Conservation (phyloP, 2,329 filamentous ascomycete species). For the Penicillium sp. region DNA sequence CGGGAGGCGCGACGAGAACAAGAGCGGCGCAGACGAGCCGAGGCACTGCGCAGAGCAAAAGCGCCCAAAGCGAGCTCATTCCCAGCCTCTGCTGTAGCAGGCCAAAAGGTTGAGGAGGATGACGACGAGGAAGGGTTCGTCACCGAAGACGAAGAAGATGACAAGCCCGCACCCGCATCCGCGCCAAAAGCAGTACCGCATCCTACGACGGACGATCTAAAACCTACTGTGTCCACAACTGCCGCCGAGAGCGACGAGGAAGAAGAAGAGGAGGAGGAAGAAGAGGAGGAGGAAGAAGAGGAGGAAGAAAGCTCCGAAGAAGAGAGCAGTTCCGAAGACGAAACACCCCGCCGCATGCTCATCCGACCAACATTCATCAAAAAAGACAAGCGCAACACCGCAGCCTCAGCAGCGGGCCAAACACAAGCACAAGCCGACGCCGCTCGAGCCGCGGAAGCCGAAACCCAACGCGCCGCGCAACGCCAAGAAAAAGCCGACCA, state of each 20-base stretch:
- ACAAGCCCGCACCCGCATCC: constrained; percentile 19
- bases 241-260: constrained; percentile 41
- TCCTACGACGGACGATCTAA: constrained; percentile 15
- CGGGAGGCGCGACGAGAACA: constrained; percentile 61
- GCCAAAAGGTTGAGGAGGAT: constrained; percentile 38
- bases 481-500: constrained; percentile 72
- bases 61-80: constrained; percentile 45
- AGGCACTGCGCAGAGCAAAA: constrained; percentile 41
- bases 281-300: constrained; percentile 61
- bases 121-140: constrained; percentile 61
- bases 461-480: constrained; percentile 47
- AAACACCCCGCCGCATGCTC: constrained; percentile 56
- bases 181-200: constrained; percentile 17
- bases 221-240: constrained; percentile 19
- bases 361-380: constrained; percentile 68
- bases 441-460: constrained; percentile 45
- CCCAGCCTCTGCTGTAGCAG: constrained; percentile 31
- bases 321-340: constrained; percentile 57
- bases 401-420: constrained; percentile 24
- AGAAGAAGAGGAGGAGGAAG: constrained; percentile 55
- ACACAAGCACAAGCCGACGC: constrained; percentile 22
- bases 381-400: constrained; percentile 55
- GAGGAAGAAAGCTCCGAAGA: constrained; percentile 55
- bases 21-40: constrained; percentile 38
- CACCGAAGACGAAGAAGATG: constrained; percentile 54